Evolutionary conservation across 2,329 filamentous ascomycete species (phyloP).

Genomic region (Fonsecaea pugnacius): DNA sequence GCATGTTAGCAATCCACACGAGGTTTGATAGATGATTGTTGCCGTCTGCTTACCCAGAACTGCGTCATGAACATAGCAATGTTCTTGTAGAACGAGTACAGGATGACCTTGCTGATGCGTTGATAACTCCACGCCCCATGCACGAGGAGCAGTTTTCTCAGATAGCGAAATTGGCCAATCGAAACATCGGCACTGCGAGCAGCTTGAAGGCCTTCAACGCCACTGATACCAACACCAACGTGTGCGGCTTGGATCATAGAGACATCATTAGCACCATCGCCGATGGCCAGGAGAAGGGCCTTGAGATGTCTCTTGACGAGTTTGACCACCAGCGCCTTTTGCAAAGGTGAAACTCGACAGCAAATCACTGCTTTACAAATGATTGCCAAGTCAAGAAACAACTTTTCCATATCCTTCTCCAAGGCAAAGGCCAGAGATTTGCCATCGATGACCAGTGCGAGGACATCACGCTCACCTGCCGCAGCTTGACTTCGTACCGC

Average conservation of each 20-base stretch:
- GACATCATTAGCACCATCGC: constrained; percentile 98
- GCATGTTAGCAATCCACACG: constrained; percentile 24
- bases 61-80: constrained; percentile 98
- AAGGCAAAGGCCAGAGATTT: constrained; percentile 92
- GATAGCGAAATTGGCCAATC: constrained; percentile 92
- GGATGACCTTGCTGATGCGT: constrained; percentile 91
- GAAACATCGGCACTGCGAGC: constrained; percentile 94
- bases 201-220: constrained; percentile 94
- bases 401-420: constrained; percentile 89
- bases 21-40: background rate
- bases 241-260: constrained; percentile 99
- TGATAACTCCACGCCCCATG: constrained; percentile 98
- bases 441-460: constrained; percentile 93
- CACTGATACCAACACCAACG: constrained; percentile 96
- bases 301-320: constrained; percentile 94
- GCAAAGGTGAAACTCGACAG: constrained; percentile 86
- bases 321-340: constrained; percentile 97
- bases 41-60: constrained; percentile 77
- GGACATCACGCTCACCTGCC: constrained; percentile 67
- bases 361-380: constrained; percentile 99
- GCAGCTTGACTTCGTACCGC: constrained; percentile 84
- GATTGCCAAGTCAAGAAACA: constrained; percentile 89
- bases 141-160: constrained; percentile 90
- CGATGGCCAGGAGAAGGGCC: constrained; percentile 89
- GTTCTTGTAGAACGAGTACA: constrained; percentile 99